Evolutionary conservation across 2,329 filamentous ascomycete species (phyloP).

Genomic region (Fusarium heterosporum): DNA sequence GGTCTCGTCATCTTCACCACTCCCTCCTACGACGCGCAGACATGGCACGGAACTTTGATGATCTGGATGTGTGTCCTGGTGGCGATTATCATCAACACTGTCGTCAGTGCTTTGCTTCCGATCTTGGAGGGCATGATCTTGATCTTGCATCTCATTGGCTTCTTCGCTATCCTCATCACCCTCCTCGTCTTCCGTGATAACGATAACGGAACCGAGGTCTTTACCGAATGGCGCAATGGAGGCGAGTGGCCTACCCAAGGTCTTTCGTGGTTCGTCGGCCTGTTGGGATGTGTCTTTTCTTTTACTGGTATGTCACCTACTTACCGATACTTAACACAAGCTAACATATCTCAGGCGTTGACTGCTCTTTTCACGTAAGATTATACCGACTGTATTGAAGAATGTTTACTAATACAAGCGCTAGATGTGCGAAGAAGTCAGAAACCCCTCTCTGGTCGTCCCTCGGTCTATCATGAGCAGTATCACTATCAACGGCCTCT

Average conservation of each 20-base stretch:
- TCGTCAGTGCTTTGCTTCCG: constrained; percentile 46
- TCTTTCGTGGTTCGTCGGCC: constrained; percentile 42
- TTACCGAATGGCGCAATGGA: constrained; percentile 45
- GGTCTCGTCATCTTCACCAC: constrained; percentile 39
- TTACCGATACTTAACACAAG: not conserved
- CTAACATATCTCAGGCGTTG: constrained; percentile 32
- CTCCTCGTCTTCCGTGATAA: constrained; percentile 49
- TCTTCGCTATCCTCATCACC: constrained; percentile 57
- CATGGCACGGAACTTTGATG: constrained; percentile 48
- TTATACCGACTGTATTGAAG: accelerated
- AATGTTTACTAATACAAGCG: not conserved
- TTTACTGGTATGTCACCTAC: constrained; percentile 35
- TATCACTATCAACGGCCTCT: constrained; percentile 33
- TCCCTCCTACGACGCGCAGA: constrained; percentile 34
- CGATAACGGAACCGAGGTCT: constrained; percentile 46
- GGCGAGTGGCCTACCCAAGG: constrained; percentile 40
- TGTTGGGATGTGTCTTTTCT: constrained; percentile 41
- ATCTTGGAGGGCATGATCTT: constrained; percentile 57
- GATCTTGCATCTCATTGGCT: constrained; percentile 58
- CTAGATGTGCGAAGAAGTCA: constrained; percentile 44
- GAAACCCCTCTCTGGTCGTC: constrained; percentile 39
- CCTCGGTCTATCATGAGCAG: constrained; percentile 43
- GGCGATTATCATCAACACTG: constrained; percentile 56
- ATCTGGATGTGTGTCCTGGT: constrained; percentile 56
- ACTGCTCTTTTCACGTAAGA: constrained; percentile 43